Base-by-base conservation (phyloP, 1,284 basidiomycete genomes). In the Hortiboletus rubellus region DNA sequence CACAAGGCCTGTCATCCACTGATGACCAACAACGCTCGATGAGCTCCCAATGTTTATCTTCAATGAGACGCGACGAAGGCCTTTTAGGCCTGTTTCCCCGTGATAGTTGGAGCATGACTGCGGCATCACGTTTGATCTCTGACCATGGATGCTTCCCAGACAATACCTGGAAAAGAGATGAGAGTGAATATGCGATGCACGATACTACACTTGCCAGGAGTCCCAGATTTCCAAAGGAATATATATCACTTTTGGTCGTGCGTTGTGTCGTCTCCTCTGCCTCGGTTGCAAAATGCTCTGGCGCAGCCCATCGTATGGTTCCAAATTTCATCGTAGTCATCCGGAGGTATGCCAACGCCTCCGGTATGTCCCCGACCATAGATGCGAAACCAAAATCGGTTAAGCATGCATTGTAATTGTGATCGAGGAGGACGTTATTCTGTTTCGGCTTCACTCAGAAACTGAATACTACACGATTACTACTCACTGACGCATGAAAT, bases 11-110 rank as follows among this genome's bases (percentile, higher is more conserved):
- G 5, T 50, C 38, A 7, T 36, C 11, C 1, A 50, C 11, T 2
- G 49, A 33, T 15, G 56, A 56, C 56, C 56, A 58, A 42, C 54
- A 58, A 8, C 12, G 38, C 10, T 58, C 24, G 1, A 58, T 46
- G 48, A 58, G 34, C 10, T 37, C 43, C 56, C 54, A 58, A 18
- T 58, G 37, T 5, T 43, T 10, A 7, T 58, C 41, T 6, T 50
- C 54, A 5, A 58, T 50, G 38, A 33, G 47, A 24, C 9, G 47
- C 1, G 54, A 56, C 12, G 7, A 27, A 1, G 56, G 56, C 44
- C 54, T 31, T 14, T 7, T 27, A n/a, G 54, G 54, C 14, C 37
- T 50, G 7, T 27, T 41, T 9, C 31, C 43, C 43, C 8, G 17
- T 10, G 47, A 33, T 27, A 54, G 15, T 4, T 33, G 40, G 0